These are phyloP conservation scores for Mesembryanthemum crystallinum DNA, from an alignment of 148 eudicot genomes.

Conservation along the genomic window DNA sequence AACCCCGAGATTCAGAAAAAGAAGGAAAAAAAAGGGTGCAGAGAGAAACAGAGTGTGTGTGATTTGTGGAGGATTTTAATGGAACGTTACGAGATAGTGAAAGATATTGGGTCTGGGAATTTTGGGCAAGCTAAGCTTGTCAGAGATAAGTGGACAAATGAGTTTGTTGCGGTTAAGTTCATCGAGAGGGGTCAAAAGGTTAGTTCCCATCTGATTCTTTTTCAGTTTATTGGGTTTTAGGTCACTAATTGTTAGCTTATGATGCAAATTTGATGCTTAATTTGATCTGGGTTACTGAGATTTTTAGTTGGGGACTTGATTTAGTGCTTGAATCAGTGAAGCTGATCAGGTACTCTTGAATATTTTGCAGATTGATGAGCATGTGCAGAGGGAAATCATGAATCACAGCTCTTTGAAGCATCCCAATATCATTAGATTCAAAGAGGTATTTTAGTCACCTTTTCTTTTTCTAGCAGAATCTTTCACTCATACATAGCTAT, in stretches of 20 bases:
- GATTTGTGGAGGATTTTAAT: slow-evolving; percentile 26
- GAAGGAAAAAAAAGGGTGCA: no score
- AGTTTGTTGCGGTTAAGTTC: slow-evolving; percentile 70
- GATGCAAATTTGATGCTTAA: slow-evolving; percentile 10
- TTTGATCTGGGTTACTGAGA: slow-evolving; percentile 15
- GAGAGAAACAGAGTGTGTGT: neutral
- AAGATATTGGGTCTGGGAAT: slow-evolving; percentile 78
- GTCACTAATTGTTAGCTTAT: neutral
- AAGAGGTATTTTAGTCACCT: slow-evolving; percentile 48
- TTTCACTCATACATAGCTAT: neutral
- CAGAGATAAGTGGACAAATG: slow-evolving; percentile 51
- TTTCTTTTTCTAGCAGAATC: neutral
- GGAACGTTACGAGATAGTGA: slow-evolving; percentile 71
- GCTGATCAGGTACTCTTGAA: neutral
- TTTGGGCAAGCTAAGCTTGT: slow-evolving; percentile 91
- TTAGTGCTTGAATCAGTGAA: neutral
- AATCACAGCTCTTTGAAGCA: slow-evolving; percentile 86
- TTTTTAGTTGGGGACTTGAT: neutral
- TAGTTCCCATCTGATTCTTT: neutral
- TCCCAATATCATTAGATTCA: slow-evolving; percentile 78
- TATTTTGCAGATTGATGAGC: slow-evolving; percentile 73
- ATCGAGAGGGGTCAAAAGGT: slow-evolving; percentile 87
- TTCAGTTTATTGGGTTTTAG: neutral
- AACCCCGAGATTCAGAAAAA: neutral
- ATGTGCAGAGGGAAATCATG: slow-evolving; percentile 87